Evolutionary conservation across 345 rosid genomes (phyloP), one percentile per base, ranked within the genome.

Genomic region (Rhizophora apiculata): DNA sequence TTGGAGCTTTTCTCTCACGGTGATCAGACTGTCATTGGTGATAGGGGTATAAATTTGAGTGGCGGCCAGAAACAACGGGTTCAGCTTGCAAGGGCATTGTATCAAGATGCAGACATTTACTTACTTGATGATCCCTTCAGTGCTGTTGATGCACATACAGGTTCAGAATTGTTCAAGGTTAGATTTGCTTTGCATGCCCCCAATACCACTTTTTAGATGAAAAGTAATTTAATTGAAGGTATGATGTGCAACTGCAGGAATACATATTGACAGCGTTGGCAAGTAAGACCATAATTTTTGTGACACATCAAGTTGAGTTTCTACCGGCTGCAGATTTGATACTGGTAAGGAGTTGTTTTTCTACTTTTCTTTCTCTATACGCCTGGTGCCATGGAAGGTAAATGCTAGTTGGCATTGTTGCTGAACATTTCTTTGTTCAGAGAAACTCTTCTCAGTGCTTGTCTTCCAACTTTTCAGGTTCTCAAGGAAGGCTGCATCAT

Each of bases 11-110:
- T 96, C 86, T 90, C 99, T 56, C 97, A 96, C 76, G 99, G 98
- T 31, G 98, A 96, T 80, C 99, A 96, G 73, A 96, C 99, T 43
- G 90, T 96, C 56, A 92, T 96, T 71, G 99, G 99, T n/a, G 99
- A 96, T 55, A 88, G 99, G 83, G 99, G 99, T 69, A 95, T 95
- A 76, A 95, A 95, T 77, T 81, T 95, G 80, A 95, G 99, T 51
- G 99, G 99, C 59, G 99, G 99, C 29, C 99, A 96, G 84, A 96
- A 96, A 80, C 99, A 96, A 68, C 90, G 99, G 8, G 96, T 92
- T 69, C 99, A 96, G 84, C 99, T 96, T 60, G 99, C 99, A 69
- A 86, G 99, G 84, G 99, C 99, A 6, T 86, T 96, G 53, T 96
- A 96, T 85, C 99, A 96, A 85, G 99, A 92, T 81, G 99, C 98